Evolutionary conservation across 805 yeast species (phyloP).

Genomic region (Metschnikowia borealis): DNA sequence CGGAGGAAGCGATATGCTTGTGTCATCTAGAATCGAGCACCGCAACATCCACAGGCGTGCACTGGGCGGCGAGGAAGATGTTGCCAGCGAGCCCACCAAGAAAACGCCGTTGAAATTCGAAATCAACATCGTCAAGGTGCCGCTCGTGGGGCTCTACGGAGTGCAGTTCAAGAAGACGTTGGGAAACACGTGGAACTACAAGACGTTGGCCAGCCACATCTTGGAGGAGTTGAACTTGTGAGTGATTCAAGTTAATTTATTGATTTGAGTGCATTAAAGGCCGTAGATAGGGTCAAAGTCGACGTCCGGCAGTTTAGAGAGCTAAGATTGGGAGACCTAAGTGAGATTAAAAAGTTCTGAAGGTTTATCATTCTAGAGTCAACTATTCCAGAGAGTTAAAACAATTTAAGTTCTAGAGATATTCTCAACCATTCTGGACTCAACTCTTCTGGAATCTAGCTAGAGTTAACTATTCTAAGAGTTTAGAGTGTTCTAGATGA

Average conservation of each 20-base stretch:
- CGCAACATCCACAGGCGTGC: constrained; percentile 35
- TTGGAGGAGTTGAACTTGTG: constrained; percentile 65
- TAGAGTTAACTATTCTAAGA: too few relatives aligned
- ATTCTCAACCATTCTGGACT: too few relatives aligned
- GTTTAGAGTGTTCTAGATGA: too few relatives aligned
- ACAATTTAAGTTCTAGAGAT: too few relatives aligned
- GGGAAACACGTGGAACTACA: constrained; percentile 95
- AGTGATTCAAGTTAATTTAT: neutral
- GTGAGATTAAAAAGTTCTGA: too few relatives aligned
- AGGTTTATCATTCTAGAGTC: too few relatives aligned
- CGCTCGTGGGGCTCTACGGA: constrained; percentile 85
- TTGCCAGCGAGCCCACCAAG: constrained; percentile 9
- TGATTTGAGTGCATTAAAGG: too few relatives aligned
- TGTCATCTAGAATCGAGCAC: constrained; percentile 57
- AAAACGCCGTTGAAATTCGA: constrained; percentile 76
- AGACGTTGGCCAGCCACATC: constrained; percentile 82
- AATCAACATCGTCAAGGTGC: constrained; percentile 87
- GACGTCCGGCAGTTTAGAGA: too few relatives aligned
- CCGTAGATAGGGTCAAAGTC: too few relatives aligned
- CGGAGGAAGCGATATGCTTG: constrained; percentile 56
- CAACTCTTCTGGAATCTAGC: too few relatives aligned
- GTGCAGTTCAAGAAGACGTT: constrained; percentile 89
- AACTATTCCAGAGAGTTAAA: too few relatives aligned
- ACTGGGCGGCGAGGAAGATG: constrained; percentile 22
- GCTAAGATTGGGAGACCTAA: too few relatives aligned